phyloP scores from a whole-genome alignment of 805 yeast species.

The Pichia nakasei region DNA sequence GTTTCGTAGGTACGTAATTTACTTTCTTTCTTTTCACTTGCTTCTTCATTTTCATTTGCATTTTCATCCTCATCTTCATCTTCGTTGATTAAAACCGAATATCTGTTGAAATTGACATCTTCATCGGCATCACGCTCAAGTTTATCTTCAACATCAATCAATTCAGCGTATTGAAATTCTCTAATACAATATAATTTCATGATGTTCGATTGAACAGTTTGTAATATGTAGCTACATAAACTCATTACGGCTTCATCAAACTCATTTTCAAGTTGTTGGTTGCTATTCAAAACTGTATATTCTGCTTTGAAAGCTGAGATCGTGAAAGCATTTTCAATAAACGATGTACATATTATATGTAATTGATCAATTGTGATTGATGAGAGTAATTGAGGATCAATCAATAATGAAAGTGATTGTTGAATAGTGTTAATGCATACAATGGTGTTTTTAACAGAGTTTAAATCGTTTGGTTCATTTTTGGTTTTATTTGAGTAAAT shows the following conservation, averaged over 20 bases:
- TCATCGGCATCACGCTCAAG: slow-evolving; percentile 47
- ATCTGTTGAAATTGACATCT: slow-evolving; percentile 25
- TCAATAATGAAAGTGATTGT: background rate
- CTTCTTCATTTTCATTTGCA: background rate
- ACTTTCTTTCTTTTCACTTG: background rate
- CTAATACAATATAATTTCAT: slow-evolving; percentile 37
- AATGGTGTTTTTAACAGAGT: background rate
- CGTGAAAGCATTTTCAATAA: slow-evolving; percentile 2
- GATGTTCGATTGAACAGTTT: slow-evolving; percentile 21
- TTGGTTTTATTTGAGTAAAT: background rate
- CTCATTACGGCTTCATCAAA: slow-evolving; percentile 1
- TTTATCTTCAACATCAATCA: slow-evolving; percentile 21
- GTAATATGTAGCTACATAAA: background rate
- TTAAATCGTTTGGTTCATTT: background rate
- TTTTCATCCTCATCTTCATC: slow-evolving; percentile 11
- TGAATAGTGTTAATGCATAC: background rate
- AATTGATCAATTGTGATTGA: background rate
- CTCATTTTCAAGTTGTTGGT: slow-evolving; percentile 2
- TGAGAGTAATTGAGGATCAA: background rate
- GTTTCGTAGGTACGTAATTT: slow-evolving; percentile 11
- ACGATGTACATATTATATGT: slow-evolving; percentile 1
- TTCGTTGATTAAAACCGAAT: slow-evolving; percentile 2
- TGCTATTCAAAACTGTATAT: background rate
- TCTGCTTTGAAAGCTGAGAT: slow-evolving; percentile 9
- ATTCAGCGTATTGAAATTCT: slow-evolving; percentile 38